Percentiles rank a stretch among this genome's conserved stretches.
phyloP scores from a whole-genome alignment of 75 land plant genomes.

The Sequoia sempervirens region DNA sequence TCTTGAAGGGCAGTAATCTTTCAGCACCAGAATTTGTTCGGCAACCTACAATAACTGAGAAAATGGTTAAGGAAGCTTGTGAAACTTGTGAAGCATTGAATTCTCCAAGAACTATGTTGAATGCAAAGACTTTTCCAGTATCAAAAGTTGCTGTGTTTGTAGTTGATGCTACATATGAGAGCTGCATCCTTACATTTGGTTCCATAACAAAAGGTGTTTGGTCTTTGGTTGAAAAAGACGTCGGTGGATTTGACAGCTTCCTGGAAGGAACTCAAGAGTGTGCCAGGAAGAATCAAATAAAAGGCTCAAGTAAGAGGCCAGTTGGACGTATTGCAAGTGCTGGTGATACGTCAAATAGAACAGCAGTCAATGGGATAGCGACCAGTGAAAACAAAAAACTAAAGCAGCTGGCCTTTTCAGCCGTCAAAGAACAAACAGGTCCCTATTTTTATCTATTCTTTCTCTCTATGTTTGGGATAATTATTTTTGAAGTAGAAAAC shows the following conservation, averaged over 20 bases:
- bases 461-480: too few relatives aligned
- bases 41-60: constrained; percentile 33
- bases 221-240: constrained; percentile 47
- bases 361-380: neutral
- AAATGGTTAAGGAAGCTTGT: constrained; percentile 45
- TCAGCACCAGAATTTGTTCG: constrained; percentile 9
- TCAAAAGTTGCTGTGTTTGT: constrained; percentile 41
- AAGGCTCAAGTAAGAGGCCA: neutral
- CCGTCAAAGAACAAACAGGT: constrained; percentile 24
- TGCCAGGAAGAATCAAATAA: constrained; percentile 9
- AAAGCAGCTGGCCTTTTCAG: constrained; percentile 15
- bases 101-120: constrained; percentile 24
- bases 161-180: constrained; percentile 29
- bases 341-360: neutral
- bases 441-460: neutral
- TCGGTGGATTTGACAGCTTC: constrained; percentile 11
- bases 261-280: constrained; percentile 7
- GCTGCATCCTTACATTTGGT: constrained; percentile 29
- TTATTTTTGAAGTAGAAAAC: neutral
- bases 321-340: neutral
- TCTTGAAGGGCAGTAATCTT: constrained; percentile 10
- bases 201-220: constrained; percentile 39
- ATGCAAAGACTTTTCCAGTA: constrained; percentile 30
- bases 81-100: constrained; percentile 28
- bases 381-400: neutral